Evolutionary conservation across 2,329 filamentous ascomycete species (phyloP).

Genomic region (Elsinoe arachidis): DNA sequence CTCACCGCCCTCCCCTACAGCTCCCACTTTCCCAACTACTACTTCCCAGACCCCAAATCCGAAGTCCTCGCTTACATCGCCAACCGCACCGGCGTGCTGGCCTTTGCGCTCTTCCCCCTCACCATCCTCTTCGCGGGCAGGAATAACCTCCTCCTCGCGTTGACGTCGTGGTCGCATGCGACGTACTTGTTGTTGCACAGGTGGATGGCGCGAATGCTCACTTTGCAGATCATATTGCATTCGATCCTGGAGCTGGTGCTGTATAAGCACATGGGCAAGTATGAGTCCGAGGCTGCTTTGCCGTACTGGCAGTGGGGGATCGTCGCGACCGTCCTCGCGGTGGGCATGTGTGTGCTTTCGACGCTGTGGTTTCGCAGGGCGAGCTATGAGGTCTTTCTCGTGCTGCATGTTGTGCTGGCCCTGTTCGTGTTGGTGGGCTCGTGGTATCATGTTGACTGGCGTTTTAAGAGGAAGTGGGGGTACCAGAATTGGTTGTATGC

Average conservation of each 20-base stretch:
- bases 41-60: slow-evolving; percentile 18
- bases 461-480: slow-evolving; percentile 34
- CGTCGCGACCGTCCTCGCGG: slow-evolving; percentile 30
- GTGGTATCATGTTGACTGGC: slow-evolving; percentile 36
- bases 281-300: slow-evolving; percentile 21
- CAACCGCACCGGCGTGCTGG: slow-evolving; percentile 36
- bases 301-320: slow-evolving; percentile 40
- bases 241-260: slow-evolving; percentile 34
- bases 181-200: slow-evolving; percentile 44
- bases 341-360: slow-evolving; percentile 28
- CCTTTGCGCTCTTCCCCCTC: slow-evolving; percentile 35
- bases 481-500: slow-evolving; percentile 43
- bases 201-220: slow-evolving; percentile 40
- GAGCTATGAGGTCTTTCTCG: slow-evolving; percentile 39
- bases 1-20: slow-evolving; percentile 22
- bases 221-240: slow-evolving; percentile 41
- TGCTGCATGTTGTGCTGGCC: slow-evolving; percentile 35
- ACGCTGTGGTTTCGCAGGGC: slow-evolving; percentile 31
- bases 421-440: slow-evolving; percentile 35
- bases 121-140: slow-evolving; percentile 38
- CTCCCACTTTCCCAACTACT: slow-evolving; percentile 21
- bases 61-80: slow-evolving; percentile 31
- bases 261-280: slow-evolving; percentile 24
- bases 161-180: slow-evolving; percentile 43
- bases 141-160: slow-evolving; percentile 42